phyloP scores from a whole-genome alignment of 768 basidiomycete species.

The Kwoniella sp. region DNA sequence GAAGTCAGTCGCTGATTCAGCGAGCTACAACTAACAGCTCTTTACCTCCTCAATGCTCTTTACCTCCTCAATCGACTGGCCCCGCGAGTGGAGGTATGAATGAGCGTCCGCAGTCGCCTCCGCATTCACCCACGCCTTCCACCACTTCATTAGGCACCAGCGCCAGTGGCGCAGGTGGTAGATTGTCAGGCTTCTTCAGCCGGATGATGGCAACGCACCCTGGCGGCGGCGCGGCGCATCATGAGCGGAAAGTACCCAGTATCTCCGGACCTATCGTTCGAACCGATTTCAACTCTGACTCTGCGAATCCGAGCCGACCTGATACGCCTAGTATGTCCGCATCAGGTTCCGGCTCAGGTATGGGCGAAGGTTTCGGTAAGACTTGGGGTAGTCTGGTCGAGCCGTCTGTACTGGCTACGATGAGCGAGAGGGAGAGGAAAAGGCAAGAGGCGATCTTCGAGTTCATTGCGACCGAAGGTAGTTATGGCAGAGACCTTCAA shows the following conservation, averaged over 20 bases:
- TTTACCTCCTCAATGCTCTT: constrained; percentile 46
- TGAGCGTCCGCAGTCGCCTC: constrained; percentile 8
- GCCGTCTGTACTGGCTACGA: constrained; percentile 74
- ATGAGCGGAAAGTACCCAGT: constrained; percentile 53
- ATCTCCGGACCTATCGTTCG: constrained; percentile 64
- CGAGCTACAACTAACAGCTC: constrained; percentile 31
- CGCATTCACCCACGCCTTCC: constrained; percentile 18
- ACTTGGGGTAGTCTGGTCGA: constrained; percentile 94
- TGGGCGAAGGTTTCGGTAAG: constrained; percentile 55
- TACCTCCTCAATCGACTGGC: constrained; percentile 58
- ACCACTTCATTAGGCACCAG: constrained; percentile 4
- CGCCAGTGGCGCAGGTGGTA: constrained; percentile 19
- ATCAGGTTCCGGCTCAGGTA: background rate
- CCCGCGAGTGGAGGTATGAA: background rate
- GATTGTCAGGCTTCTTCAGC: constrained; percentile 42
- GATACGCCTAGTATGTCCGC: background rate
- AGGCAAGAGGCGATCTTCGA: constrained; percentile 97
- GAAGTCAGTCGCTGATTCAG: constrained; percentile 17
- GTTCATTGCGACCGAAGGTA: constrained; percentile 83
- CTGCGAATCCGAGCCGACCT: constrained; percentile 6
- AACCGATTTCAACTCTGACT: constrained; percentile 1
- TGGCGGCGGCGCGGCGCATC: background rate
- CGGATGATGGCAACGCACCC: constrained; percentile 33
- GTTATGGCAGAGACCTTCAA: constrained; percentile 89
- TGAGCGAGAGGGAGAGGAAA: constrained; percentile 74